A percentile compares a stretch with the other conserved stretches of the same genome.
Conservation (phyloP, 1,284 basidiomycete species). For the Trichosporon coremiiforme region DNA sequence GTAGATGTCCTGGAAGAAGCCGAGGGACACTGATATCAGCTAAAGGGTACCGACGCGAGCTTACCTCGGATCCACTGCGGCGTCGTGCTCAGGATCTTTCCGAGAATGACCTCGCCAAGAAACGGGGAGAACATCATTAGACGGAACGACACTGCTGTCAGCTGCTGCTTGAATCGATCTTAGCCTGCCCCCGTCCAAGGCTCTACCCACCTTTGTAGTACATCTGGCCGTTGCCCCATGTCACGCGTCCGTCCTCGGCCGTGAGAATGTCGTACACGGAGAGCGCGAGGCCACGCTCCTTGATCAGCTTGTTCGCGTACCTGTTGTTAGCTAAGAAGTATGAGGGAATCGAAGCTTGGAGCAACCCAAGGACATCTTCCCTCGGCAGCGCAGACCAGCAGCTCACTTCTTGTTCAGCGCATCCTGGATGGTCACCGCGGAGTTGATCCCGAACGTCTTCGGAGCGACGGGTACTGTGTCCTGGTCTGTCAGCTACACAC, state of each 20-base stretch:
- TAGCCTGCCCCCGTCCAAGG: too few relatives aligned
- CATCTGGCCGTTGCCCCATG: slow-evolving; percentile 90
- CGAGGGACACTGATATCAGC: slow-evolving; percentile 69
- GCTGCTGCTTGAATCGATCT: background rate
- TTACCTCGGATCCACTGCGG: slow-evolving; percentile 77
- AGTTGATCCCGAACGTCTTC: slow-evolving; percentile 50
- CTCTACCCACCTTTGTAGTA: slow-evolving; percentile 85
- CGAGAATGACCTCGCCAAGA: slow-evolving; percentile 82
- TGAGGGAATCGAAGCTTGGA: too few relatives aligned
- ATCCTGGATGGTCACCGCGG: slow-evolving; percentile 51
- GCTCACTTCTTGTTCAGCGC: slow-evolving; percentile 55
- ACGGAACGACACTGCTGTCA: slow-evolving; percentile 74
- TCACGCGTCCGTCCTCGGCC: slow-evolving; percentile 85
- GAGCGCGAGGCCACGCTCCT: slow-evolving; percentile 87
- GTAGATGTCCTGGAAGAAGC: slow-evolving; percentile 94
- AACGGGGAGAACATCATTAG: slow-evolving; percentile 91
- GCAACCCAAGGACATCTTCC: too few relatives aligned
- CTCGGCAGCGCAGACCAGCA: too few relatives aligned
- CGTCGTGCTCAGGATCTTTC: slow-evolving; percentile 81
- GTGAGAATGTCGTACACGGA: slow-evolving; percentile 83
- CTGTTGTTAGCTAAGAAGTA: slow-evolving; percentile 59
- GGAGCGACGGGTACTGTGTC: slow-evolving; percentile 56
- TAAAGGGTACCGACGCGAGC: slow-evolving; percentile 45
- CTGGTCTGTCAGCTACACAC: slow-evolving; percentile 36
- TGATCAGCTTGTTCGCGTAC: slow-evolving; percentile 90